Evolutionary conservation across 1,139 yeast species (phyloP).

Genomic region (Meyerozyma elateridarum): DNA sequence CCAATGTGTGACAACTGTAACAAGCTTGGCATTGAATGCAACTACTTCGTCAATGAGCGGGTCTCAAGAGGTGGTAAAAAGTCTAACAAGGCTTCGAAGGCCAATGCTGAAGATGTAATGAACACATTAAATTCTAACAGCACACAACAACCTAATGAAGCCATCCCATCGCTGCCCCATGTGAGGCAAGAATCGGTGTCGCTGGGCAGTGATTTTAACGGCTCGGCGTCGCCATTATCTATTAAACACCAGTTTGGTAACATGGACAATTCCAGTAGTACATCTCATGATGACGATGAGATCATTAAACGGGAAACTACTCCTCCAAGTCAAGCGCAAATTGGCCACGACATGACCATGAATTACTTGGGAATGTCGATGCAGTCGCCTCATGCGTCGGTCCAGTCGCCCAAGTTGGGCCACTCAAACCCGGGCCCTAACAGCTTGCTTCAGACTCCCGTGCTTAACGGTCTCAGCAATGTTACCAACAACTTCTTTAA

Average conservation of each 20-base stretch:
- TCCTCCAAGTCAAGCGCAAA: neutral
- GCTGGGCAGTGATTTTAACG: neutral
- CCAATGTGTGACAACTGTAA: constrained; percentile 49
- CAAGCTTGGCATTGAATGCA: constrained; percentile 40
- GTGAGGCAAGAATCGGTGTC: constrained; percentile 4
- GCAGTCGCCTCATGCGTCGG: neutral
- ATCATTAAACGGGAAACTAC: neutral
- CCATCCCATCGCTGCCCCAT: neutral
- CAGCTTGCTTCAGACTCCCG: constrained; percentile 26
- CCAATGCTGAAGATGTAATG: constrained; percentile 1
- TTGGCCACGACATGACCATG: neutral
- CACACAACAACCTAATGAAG: neutral
- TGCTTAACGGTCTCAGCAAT: constrained; percentile 26
- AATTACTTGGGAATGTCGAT: constrained; percentile 1
- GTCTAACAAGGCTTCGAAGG: neutral
- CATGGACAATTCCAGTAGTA: constrained; percentile 2
- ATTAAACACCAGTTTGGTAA: neutral
- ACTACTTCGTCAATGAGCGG: constrained; percentile 53
- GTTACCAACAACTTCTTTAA: constrained; percentile 34
- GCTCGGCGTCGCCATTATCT: constrained; percentile 1
- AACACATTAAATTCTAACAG: neutral
- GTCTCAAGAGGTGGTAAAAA: constrained; percentile 46
- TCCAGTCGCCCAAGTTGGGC: neutral
- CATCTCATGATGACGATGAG: constrained; percentile 1
- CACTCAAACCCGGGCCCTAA: neutral